Conservation (phyloP, 352 stramenopile genomes). For the Aphanomyces astaci region DNA sequence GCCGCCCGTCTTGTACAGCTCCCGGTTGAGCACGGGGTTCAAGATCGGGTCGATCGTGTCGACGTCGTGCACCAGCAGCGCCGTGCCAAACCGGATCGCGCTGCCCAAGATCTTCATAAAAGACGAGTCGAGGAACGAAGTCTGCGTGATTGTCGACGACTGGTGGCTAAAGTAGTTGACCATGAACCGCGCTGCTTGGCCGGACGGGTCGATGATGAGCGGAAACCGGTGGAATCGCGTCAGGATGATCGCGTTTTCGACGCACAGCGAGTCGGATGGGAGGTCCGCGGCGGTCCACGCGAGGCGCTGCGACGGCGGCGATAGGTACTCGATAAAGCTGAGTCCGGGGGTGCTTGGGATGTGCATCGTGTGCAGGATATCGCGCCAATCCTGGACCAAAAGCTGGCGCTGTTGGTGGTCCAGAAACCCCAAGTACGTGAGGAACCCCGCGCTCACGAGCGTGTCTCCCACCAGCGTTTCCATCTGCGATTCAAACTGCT, state of each 20-base stretch:
- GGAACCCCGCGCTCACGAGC: constrained; percentile 92
- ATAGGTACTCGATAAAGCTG: constrained; percentile 95
- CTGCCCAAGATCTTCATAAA: constrained; percentile 99
- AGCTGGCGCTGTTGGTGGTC: constrained; percentile 94
- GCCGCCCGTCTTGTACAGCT: constrained; percentile 98
- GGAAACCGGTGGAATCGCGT: constrained; percentile 96
- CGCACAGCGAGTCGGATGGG: constrained; percentile 94
- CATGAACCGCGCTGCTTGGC: constrained; percentile 97
- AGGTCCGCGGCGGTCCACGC: constrained; percentile 95
- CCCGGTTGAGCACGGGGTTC: constrained; percentile 99
- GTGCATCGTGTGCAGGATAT: constrained; percentile 89
- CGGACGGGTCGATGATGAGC: constrained; percentile 98
- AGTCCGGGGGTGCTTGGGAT: constrained; percentile 77
- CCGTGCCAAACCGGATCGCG: constrained; percentile 98
- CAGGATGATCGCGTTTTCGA: constrained; percentile 99
- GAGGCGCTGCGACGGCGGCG: constrained; percentile 89
- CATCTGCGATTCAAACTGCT: constrained; percentile 95
- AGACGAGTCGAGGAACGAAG: constrained; percentile 97
- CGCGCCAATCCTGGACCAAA: constrained; percentile 93
- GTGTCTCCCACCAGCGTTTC: constrained; percentile 96
- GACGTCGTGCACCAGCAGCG: constrained; percentile 98
- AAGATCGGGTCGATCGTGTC: constrained; percentile 99
- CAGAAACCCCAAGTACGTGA: constrained; percentile 99
- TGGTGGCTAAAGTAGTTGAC: constrained; percentile 95
- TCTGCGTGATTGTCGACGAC: constrained; percentile 94